Evolutionary conservation across 2,329 filamentous ascomycete species (phyloP), one percentile per base, ranked within the genome.

Genomic region (Westerdykella sp.): DNA sequence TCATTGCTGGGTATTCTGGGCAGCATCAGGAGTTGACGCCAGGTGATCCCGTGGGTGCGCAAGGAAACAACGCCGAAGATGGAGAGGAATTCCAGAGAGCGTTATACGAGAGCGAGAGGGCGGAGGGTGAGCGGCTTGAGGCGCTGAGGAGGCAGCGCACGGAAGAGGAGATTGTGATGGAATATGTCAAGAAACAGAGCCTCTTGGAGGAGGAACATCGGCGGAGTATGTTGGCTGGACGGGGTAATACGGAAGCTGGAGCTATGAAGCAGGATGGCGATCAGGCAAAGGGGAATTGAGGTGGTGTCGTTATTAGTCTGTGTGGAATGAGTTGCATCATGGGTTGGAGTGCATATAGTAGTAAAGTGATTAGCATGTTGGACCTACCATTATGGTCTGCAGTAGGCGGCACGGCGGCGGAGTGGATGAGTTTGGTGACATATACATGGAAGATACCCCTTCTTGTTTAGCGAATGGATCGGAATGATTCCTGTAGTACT

Each of bases 171-270:
- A 80, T 85, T 45, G 78, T 89, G 7, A 64, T 90, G 60, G 84
- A 88, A 55, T 88, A 87, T 63, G 76, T 88, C 34, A 85, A 84
- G 73, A 84, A 81, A 69, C 84, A 89, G 69, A 88, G 84, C 62
- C 60, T 87, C 34, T 74, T 78, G 0, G 86, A 91, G 66, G 81
- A 57, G 34, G 40, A 60, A 43, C 56, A 58, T 45, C 44, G 55
- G 32, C 40, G 41, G 39, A 41, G 36, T 31, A 40, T 44, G 40
- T 10, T 38, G 21, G 31, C 43, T 22, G 42, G 40, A 12, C 34
- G 43, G 31, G 40, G 34, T 23, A 28, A 34, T 32, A 18, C 32
- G 16, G 5, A 12, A 28, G 25, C 7, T 3, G 25, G 25, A 10
- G 25, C 9, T 28, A 28, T 2, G 25, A 28, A 12, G 25, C 25